Percentiles rank a stretch among this genome's conserved stretches.
Conservation (phyloP, 192 early-diverging fungal species). For the Diversispora epigaea region DNA sequence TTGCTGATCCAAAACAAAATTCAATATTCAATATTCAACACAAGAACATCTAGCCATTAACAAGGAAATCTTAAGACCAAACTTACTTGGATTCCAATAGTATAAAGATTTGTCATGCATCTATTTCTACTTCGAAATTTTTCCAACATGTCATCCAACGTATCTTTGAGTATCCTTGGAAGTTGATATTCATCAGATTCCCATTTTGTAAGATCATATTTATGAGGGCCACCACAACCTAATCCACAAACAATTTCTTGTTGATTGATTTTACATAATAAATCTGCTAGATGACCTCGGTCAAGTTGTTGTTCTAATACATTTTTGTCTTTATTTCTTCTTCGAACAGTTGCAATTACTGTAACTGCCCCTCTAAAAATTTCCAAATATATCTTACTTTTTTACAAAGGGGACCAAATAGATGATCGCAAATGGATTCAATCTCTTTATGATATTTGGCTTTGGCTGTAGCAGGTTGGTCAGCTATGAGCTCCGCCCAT, state of each 20-base stretch:
- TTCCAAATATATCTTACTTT: constrained; percentile 19
- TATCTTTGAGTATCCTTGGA: too few species aligned
- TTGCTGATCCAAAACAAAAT: constrained; percentile 30
- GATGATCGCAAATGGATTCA: constrained; percentile 32
- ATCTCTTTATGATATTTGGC: constrained; percentile 23
- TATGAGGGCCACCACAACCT: background rate
- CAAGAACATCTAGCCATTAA: constrained; percentile 6
- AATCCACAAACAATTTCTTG: too few species aligned
- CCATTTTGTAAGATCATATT: constrained; percentile 28
- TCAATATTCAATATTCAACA: constrained; percentile 1
- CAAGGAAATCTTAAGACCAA: background rate
- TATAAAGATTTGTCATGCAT: constrained; percentile 21
- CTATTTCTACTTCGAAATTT: constrained; percentile 19
- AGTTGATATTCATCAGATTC: constrained; percentile 17
- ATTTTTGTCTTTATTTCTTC: too few species aligned
- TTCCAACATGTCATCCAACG: constrained; percentile 24
- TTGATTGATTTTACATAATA: too few species aligned
- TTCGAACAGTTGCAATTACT: too few species aligned
- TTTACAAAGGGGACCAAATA: constrained; percentile 26
- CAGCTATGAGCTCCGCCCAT: constrained; percentile 32
- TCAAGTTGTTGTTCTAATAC: too few species aligned
- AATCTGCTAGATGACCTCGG: too few species aligned
- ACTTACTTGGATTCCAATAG: constrained; percentile 27
- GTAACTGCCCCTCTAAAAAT: background rate
- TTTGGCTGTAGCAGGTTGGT: constrained; percentile 24